Conservation (phyloP, 345 rosid species). For the Zanthoxylum bungeanum region DNA sequence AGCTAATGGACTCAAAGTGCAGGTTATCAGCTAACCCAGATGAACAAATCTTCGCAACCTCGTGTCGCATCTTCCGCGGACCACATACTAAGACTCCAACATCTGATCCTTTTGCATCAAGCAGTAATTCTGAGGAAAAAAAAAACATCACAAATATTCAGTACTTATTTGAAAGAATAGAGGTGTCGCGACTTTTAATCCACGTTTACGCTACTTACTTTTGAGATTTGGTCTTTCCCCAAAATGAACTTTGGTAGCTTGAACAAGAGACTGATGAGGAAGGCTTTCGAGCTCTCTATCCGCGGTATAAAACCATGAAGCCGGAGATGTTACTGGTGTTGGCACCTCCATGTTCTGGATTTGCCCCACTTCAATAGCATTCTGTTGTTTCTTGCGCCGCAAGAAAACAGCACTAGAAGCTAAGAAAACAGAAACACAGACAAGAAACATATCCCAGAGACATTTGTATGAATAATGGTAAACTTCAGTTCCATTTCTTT, state of each 20-base stretch:
- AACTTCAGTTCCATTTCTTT: constrained; percentile 34
- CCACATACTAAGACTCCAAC: constrained; percentile 56
- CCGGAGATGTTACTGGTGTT: constrained; percentile 32
- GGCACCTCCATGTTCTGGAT: constrained; percentile 37
- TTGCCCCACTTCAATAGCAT: constrained; percentile 36
- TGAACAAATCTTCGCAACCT: constrained; percentile 57
- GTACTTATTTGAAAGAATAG: background rate
- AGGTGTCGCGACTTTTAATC: background rate
- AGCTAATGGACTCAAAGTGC: constrained; percentile 62
- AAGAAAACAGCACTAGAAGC: constrained; percentile 52
- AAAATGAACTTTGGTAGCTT: constrained; percentile 46
- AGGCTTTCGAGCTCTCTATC: constrained; percentile 57
- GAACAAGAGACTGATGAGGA: constrained; percentile 40
- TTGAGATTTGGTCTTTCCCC: constrained; percentile 66
- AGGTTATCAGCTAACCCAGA: constrained; percentile 44
- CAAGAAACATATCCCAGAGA: constrained; percentile 39
- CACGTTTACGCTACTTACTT: constrained; percentile 36
- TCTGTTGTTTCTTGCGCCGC: constrained; percentile 54
- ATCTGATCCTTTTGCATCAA: constrained; percentile 44
- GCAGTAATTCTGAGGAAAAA: constrained; percentile 38
- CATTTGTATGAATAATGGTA: constrained; percentile 39
- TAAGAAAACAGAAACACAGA: constrained; percentile 41
- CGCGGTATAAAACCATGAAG: constrained; percentile 21
- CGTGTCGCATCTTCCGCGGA: constrained; percentile 54
- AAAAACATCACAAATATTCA: background rate